These are phyloP conservation scores for Biscogniauxia sp. DNA, from an alignment of 2,329 filamentous ascomycete species.

Conservation along the genomic window DNA sequence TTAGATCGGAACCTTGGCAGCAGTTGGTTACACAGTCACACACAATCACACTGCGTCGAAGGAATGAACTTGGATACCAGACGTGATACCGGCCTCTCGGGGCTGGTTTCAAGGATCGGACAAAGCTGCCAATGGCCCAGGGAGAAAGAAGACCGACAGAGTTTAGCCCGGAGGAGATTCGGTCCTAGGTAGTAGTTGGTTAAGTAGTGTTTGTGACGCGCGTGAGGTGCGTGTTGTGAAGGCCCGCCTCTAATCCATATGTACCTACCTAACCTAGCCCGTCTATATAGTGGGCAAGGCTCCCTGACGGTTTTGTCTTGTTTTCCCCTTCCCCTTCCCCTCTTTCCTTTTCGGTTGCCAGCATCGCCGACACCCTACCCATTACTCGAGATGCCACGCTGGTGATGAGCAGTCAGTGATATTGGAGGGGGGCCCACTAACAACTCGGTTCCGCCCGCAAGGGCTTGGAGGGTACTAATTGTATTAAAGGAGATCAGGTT, in stretches of 20 bases:
- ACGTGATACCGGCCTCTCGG: slow-evolving; percentile 9
- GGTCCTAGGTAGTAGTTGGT: not conserved
- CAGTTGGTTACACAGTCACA: slow-evolving; percentile 15
- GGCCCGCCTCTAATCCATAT: no score
- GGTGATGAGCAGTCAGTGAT: not conserved
- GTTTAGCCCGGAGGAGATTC: not conserved
- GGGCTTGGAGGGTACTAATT: not conserved
- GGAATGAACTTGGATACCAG: not conserved
- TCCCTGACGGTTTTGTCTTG: not conserved
- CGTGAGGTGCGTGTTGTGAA: not conserved
- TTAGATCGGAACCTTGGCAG: slow-evolving; percentile 8
- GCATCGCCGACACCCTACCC: not conserved
- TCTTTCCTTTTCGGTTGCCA: not conserved
- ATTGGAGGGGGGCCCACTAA: not conserved
- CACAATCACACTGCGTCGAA: not conserved
- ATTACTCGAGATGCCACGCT: not conserved
- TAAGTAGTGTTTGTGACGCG: no score
- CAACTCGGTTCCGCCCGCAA: not conserved
- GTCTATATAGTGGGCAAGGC: not conserved
- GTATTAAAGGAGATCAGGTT: not conserved
- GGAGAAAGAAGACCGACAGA: not conserved
- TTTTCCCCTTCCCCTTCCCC: no score
- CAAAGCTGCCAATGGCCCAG: no score
- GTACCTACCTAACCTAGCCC: no score
- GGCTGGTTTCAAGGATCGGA: slow-evolving; percentile 4